Conservation (phyloP, 2,329 filamentous ascomycete species). For the Fusarium mundagurra region DNA sequence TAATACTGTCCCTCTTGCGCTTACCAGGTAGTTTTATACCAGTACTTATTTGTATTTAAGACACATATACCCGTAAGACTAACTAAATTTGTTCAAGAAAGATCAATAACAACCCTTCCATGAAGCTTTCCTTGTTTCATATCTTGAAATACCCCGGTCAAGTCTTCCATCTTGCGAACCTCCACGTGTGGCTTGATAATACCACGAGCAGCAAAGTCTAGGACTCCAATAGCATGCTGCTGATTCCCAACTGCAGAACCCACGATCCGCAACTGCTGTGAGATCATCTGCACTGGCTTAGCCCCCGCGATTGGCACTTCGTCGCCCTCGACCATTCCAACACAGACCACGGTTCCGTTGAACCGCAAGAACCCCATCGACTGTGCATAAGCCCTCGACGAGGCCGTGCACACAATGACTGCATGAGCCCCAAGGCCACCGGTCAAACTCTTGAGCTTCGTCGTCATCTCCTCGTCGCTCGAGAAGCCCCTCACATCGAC, state of each 20-base stretch:
- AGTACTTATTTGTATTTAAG: rapidly evolving
- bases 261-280: background rate
- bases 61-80: rapidly evolving
- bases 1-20: rapidly evolving
- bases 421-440: rapidly evolving
- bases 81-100: rapidly evolving
- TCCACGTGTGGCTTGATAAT: background rate
- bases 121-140: background rate
- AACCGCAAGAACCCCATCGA: background rate
- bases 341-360: background rate
- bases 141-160: background rate
- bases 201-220: background rate
- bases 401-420: background rate
- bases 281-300: background rate
- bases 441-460: rapidly evolving
- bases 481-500: background rate
- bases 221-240: rapidly evolving
- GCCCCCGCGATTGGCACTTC: background rate
- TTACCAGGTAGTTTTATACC: rapidly evolving
- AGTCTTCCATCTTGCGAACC: background rate
- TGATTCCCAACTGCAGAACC: background rate
- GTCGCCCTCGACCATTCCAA: rapidly evolving
- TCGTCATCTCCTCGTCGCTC: background rate
- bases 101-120: background rate
- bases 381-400: background rate